Base-by-base conservation (phyloP, 2,329 filamentous ascomycete species). In the Xylaria digitata region DNA sequence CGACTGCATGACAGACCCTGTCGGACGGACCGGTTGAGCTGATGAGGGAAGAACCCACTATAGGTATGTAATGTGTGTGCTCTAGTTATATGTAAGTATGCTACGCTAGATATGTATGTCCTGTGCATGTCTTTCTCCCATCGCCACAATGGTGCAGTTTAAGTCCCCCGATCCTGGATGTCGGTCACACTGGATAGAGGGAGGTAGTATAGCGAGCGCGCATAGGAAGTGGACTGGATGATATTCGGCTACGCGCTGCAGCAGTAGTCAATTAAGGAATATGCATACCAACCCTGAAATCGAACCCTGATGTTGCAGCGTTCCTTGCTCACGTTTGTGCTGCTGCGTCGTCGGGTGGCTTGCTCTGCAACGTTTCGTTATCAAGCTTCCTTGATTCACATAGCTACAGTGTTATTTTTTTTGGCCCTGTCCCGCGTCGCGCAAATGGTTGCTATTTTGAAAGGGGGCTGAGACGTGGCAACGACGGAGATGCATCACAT, bases 271-370 rank as follows among this genome's bases (percentile, higher is more conserved):
- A 40, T 40, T 15, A 2, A 15, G 9, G 45, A 23, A 37, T 58
- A 54, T 64, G 62, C 62, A 64, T 48, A 42, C 42, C 15, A 65
- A 65, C 55, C 62, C 55, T 64, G 61, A 58, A 54, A 55, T 55
- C 23, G 58, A 57, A 54, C 63, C 63, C 53, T 66, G 63, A 21
- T 45, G 49, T 53, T 55, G 54, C 54, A 66, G 59, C 21, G 53
- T 55, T 55, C 53, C 53, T 55, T 55, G 53, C 53, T 54, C 23
- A 46, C 55, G 46, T 45, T 32, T 43, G 34, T 13, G 34, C 46
- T 34, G 7, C 50, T 23, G 56, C 43, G 37, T 55, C 49, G 42
- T 50, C 23, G 30, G 53, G 53, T 17, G 53, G 53, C 19, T 37
- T 21, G 52, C 34, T 57, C 57, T 66, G 58, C 49, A 66, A 66